Evolutionary conservation across 768 basidiomycete species (phyloP).

Genomic region (Tulasnella sp.): DNA sequence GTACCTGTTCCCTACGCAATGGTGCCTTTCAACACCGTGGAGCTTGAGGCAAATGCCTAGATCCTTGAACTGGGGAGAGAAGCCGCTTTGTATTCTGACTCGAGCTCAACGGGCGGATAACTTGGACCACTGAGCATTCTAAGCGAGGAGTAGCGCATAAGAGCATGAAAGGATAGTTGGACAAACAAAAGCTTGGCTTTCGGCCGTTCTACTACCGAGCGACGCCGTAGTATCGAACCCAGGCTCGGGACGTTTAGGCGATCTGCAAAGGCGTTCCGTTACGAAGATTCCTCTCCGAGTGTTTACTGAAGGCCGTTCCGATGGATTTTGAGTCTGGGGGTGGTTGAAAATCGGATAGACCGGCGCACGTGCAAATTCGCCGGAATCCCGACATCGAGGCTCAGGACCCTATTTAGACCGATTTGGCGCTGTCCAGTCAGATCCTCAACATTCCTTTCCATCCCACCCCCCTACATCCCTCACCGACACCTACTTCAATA

Average conservation of each 20-base stretch:
- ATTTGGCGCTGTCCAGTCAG: background rate
- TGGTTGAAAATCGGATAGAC: background rate
- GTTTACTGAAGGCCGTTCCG: background rate
- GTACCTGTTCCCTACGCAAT: too few relatives aligned
- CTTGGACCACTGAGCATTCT: too few relatives aligned
- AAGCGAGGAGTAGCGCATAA: too few relatives aligned
- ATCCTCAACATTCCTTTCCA: background rate
- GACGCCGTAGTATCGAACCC: too few relatives aligned
- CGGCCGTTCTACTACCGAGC: background rate
- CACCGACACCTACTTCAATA: conserved; percentile 21
- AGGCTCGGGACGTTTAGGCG: background rate
- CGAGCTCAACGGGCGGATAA: too few relatives aligned
- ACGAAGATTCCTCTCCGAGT: background rate
- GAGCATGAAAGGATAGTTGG: too few relatives aligned
- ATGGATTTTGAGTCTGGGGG: background rate
- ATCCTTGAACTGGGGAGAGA: too few relatives aligned
- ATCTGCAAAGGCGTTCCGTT: background rate
- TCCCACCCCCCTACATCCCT: background rate
- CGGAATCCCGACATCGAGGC: background rate
- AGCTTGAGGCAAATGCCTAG: too few relatives aligned
- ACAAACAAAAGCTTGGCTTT: too few relatives aligned
- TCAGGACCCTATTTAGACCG: background rate
- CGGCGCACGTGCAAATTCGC: background rate
- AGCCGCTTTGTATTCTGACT: too few relatives aligned
- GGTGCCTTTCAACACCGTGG: too few relatives aligned